A percentile compares a stretch with the other conserved stretches of the same genome.
Evolutionary conservation across 2,329 filamentous ascomycete genomes (phyloP).

Genomic region (Karstenula rhodostoma): DNA sequence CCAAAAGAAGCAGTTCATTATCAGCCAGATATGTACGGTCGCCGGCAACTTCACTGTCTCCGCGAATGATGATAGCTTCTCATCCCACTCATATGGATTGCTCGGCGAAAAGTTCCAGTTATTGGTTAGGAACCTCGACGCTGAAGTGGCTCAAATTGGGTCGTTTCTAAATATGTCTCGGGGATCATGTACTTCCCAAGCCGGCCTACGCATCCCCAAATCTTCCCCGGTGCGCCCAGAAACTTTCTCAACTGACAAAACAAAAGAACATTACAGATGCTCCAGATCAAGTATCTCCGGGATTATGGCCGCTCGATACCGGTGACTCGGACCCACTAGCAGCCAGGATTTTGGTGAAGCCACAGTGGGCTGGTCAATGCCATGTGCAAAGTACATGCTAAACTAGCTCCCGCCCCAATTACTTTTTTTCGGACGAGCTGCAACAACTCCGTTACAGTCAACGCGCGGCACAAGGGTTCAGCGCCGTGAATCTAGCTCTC

Average conservation of each 20-base stretch:
- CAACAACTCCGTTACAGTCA: background rate
- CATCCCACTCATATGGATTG: background rate
- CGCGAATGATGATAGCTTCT: background rate
- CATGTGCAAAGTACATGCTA: background rate
- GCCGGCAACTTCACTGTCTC: background rate
- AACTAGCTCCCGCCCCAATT: background rate
- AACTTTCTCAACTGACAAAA: too few relatives aligned
- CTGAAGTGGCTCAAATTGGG: background rate
- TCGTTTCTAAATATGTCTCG: background rate
- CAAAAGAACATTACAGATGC: background rate
- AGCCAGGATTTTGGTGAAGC: background rate
- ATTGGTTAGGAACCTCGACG: background rate
- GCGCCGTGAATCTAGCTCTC: background rate
- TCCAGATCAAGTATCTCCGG: background rate
- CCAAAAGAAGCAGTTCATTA: background rate
- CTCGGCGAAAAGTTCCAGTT: background rate
- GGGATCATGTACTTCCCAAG: background rate
- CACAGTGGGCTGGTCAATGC: background rate
- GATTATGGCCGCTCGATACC: background rate
- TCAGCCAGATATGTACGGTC: background rate
- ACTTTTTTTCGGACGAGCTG: background rate
- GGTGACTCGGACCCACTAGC: background rate
- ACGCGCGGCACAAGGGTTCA: background rate
- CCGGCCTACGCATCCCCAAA: background rate
- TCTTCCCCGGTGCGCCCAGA: too few relatives aligned